These are phyloP conservation scores for Saccharomyces kudriavzevii DNA, from an alignment of 805 yeast genomes.

Conservation along the genomic window DNA sequence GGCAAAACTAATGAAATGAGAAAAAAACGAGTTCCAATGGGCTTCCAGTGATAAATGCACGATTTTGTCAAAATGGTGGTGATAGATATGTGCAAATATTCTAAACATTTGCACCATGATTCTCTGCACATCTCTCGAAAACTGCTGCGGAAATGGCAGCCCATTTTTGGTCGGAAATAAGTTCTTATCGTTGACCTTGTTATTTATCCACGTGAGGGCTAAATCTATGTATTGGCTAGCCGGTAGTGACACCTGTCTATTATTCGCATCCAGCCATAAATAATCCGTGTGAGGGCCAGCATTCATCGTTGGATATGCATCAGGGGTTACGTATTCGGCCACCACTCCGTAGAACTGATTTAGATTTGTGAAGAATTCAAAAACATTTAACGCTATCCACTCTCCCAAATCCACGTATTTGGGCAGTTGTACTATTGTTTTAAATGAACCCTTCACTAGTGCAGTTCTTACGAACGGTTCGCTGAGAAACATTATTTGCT, in stretches of 20 bases:
- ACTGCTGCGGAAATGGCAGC: conserved; percentile 79
- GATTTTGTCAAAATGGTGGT: conserved; percentile 88
- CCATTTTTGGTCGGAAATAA: conserved; percentile 89
- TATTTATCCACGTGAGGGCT: conserved; percentile 83
- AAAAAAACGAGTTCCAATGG: conserved; percentile 95
- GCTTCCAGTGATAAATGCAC: conserved; percentile 91
- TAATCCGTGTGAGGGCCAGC: conserved; percentile 92
- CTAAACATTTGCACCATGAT: conserved; percentile 89
- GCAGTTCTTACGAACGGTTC: conserved; percentile 94
- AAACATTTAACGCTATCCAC: conserved; percentile 90
- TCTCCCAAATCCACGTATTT: conserved; percentile 90
- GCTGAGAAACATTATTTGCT: conserved; percentile 54
- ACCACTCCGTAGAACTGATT: conserved; percentile 87
- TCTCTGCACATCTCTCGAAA: conserved; percentile 73
- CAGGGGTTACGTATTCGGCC: conserved; percentile 84
- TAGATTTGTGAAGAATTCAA: conserved; percentile 79
- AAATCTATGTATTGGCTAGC: conserved; percentile 90
- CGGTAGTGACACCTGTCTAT: conserved; percentile 77
- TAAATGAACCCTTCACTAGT: conserved; percentile 90
- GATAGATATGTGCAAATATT: conserved; percentile 89
- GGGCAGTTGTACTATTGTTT: conserved; percentile 90
- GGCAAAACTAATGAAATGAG: conserved; percentile 83
- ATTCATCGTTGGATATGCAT: conserved; percentile 84
- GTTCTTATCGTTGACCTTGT: conserved; percentile 80
- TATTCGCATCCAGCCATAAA: conserved; percentile 77